phyloP scores from a whole-genome alignment of 2,329 filamentous ascomycete genomes.

The Zopfia rhizophila region DNA sequence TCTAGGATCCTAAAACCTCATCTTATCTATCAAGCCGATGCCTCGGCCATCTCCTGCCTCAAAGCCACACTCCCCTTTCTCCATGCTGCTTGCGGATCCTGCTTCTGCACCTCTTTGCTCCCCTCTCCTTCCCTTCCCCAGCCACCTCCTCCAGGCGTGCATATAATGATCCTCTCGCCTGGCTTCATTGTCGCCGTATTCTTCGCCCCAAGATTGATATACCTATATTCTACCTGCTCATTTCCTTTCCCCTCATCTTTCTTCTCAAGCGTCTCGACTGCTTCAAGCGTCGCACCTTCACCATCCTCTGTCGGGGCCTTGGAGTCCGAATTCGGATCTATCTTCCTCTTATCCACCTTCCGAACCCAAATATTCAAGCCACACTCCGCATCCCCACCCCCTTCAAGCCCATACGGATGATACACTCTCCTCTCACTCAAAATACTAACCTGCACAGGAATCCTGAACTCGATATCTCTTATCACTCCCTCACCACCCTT shows the following conservation, averaged over 20 bases:
- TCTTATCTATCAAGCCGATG: no score
- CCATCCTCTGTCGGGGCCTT: conserved; percentile 22
- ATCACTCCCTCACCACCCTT: conserved; percentile 80
- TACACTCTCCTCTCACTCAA: conserved; percentile 80
- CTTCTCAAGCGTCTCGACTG: conserved; percentile 37
- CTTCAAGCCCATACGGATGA: conserved; percentile 82
- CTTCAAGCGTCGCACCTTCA: conserved; percentile 63
- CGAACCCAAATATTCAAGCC: conserved; percentile 91
- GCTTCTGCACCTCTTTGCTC: conserved; percentile 59
- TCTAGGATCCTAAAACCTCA: no score
- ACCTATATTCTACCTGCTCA: conserved; percentile 65
- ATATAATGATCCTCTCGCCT: conserved; percentile 80
- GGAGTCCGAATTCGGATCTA: conserved; percentile 38
- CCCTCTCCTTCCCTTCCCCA: conserved; percentile 73
- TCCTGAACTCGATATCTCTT: conserved; percentile 82
- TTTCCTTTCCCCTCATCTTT: conserved; percentile 46
- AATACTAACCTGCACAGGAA: conserved; percentile 81
- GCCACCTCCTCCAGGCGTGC: conserved; percentile 81
- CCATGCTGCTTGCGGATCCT: conserved; percentile 70
- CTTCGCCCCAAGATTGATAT: conserved; percentile 80
- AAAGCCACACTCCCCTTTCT: conserved; percentile 67
- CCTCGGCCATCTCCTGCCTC: conserved; percentile 64
- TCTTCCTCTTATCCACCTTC: conserved; percentile 61
- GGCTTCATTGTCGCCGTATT: conserved; percentile 80
- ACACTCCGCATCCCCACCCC: conserved; percentile 80